These are phyloP conservation scores for Albifimbria verrucaria DNA, from an alignment of 2,329 filamentous ascomycete species.

Conservation along the genomic window DNA sequence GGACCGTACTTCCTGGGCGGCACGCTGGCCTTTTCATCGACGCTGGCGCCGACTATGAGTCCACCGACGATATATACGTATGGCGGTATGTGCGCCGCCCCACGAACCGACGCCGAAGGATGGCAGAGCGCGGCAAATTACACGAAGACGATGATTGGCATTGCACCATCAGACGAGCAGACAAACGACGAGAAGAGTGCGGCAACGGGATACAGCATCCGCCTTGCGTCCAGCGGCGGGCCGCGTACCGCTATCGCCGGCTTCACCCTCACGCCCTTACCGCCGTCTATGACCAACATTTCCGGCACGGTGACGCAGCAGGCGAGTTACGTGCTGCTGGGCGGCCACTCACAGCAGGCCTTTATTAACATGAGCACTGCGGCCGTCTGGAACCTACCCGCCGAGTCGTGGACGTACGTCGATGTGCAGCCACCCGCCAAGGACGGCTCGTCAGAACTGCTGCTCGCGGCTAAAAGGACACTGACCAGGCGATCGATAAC, in stretches of 20 bases:
- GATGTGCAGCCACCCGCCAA: conserved; percentile 49
- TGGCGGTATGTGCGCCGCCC: conserved; percentile 80
- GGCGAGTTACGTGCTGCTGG: conserved; percentile 75
- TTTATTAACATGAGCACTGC: conserved; percentile 95
- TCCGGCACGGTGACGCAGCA: conserved; percentile 67
- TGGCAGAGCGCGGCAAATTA: conserved; percentile 74
- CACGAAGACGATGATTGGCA: conserved; percentile 71
- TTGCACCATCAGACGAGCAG: conserved; percentile 27
- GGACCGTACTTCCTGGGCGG: conserved; percentile 50
- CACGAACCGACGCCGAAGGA: conserved; percentile 33
- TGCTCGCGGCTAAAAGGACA: conserved; percentile 33
- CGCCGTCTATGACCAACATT: conserved; percentile 66
- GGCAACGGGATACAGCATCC: conserved; percentile 28
- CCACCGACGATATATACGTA: conserved; percentile 68
- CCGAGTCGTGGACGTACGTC: conserved; percentile 83
- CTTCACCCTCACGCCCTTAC: conserved; percentile 74
- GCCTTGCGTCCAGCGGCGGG: conserved; percentile 45
- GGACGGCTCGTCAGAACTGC: conserved; percentile 50
- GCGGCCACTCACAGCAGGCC: conserved; percentile 76
- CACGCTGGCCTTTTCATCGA: conserved; percentile 65
- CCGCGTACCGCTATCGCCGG: conserved; percentile 79
- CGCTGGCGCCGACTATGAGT: conserved; percentile 49
- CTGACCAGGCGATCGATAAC: conserved; percentile 17
- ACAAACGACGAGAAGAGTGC: conserved; percentile 18
- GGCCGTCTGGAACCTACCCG: conserved; percentile 81